Conservation (phyloP, 768 basidiomycete species). For the Trametes gibbosa region DNA sequence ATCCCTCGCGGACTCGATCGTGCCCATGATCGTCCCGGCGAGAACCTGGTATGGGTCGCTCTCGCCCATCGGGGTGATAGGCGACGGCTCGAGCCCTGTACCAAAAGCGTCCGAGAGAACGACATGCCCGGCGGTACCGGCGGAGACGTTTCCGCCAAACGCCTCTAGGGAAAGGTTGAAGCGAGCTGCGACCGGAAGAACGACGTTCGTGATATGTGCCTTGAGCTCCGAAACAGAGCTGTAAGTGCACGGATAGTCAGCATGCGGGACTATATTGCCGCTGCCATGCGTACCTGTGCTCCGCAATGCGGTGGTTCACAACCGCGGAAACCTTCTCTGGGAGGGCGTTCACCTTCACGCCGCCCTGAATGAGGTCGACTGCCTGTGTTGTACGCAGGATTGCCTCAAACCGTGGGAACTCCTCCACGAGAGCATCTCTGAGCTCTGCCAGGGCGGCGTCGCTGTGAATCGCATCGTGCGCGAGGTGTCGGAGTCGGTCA, state of each 20-base stretch:
- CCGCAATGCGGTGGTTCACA: slow-evolving; percentile 69
- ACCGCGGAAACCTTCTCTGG: slow-evolving; percentile 71
- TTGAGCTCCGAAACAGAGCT: slow-evolving; percentile 40
- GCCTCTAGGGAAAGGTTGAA: slow-evolving; percentile 61
- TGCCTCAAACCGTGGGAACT: slow-evolving; percentile 32
- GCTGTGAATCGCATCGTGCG: slow-evolving; percentile 46
- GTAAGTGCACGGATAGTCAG: neutral
- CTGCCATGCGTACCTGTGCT: slow-evolving; percentile 19
- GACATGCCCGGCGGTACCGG: slow-evolving; percentile 44
- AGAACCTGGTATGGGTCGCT: slow-evolving; percentile 33
- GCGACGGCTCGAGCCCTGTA: slow-evolving; percentile 62
- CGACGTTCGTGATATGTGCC: slow-evolving; percentile 44
- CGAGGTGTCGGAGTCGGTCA: slow-evolving; percentile 41
- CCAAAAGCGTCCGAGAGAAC: slow-evolving; percentile 48
- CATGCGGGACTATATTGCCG: no score
- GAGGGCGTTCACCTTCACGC: slow-evolving; percentile 59
- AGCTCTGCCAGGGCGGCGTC: slow-evolving; percentile 46
- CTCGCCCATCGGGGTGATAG: slow-evolving; percentile 45
- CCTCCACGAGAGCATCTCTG: slow-evolving; percentile 38
- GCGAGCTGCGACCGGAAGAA: slow-evolving; percentile 59
- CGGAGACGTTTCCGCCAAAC: slow-evolving; percentile 45
- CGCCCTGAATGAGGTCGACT: slow-evolving; percentile 53
- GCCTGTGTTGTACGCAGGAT: slow-evolving; percentile 75
- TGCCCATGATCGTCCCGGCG: slow-evolving; percentile 32
- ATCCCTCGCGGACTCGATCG: slow-evolving; percentile 14